Evolutionary conservation across 2,329 filamentous ascomycete species (phyloP).

Genomic region (Furcasterigmium furcatum): DNA sequence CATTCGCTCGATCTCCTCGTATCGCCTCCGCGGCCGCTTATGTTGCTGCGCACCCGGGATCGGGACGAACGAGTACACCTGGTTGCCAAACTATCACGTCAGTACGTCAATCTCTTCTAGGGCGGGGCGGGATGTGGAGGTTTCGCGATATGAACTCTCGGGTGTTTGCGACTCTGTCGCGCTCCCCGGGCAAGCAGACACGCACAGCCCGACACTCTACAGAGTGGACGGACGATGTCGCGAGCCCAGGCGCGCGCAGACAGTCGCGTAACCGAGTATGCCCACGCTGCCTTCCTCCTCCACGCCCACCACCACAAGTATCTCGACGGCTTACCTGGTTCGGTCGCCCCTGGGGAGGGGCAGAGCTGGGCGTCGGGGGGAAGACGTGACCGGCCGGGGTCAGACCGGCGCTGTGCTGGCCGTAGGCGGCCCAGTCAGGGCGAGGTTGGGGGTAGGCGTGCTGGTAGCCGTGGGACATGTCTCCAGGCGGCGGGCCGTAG

Average conservation of each 20-base stretch:
- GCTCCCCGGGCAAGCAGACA: too few species aligned
- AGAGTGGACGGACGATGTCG: too few species aligned
- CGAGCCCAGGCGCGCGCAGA: too few species aligned
- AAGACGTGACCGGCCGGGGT: slow-evolving; percentile 52
- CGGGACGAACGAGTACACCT: slow-evolving; percentile 97
- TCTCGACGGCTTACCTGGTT: slow-evolving; percentile 52
- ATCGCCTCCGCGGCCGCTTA: slow-evolving; percentile 87
- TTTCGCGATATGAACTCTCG: too few species aligned
- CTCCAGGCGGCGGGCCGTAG: slow-evolving; percentile 77
- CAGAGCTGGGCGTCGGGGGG: slow-evolving; percentile 51
- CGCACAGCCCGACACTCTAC: too few species aligned
- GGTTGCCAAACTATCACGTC: slow-evolving; percentile 21
- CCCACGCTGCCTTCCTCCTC: background rate
- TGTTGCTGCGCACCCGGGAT: slow-evolving; percentile 97
- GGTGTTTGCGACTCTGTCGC: too few species aligned
- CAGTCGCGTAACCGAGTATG: background rate
- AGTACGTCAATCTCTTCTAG: slow-evolving; percentile 5
- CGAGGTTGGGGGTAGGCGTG: slow-evolving; percentile 67
- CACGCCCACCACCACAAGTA: background rate
- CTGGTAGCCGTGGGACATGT: slow-evolving; percentile 78
- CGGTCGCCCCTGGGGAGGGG: slow-evolving; percentile 50
- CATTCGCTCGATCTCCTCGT: slow-evolving; percentile 99
- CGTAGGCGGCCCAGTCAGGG: slow-evolving; percentile 73
- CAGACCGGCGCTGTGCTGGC: slow-evolving; percentile 46
- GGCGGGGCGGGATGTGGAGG: background rate